Conservation (phyloP, 148 eudicot species). For the Rhododendron simsii region DNA sequence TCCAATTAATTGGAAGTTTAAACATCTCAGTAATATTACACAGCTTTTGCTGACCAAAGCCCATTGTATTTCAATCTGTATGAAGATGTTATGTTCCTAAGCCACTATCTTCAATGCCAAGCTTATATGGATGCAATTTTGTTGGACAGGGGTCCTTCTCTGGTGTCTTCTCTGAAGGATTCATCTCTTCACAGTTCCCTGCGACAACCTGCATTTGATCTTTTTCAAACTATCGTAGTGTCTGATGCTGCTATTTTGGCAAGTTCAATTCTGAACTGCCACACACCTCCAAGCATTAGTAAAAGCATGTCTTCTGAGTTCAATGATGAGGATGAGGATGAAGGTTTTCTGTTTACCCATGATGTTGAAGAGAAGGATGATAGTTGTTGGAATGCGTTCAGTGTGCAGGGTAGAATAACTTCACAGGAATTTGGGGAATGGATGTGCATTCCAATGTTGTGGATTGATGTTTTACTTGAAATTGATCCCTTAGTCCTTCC, state of each 20-base stretch:
- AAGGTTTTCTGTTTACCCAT: conserved; percentile 27
- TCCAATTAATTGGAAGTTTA: neutral
- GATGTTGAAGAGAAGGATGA: conserved; percentile 38
- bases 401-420: conserved; percentile 47
- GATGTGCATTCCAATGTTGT: conserved; percentile 93
- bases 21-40: neutral
- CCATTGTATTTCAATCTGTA: neutral
- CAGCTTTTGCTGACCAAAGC: neutral
- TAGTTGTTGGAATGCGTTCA: conserved; percentile 75
- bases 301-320: conserved; percentile 27
- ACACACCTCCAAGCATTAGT: conserved; percentile 23
- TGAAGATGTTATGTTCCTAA: conserved; percentile 5
- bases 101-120: neutral
- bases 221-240: conserved; percentile 75
- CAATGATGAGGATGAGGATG: conserved; percentile 51
- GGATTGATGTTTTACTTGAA: conserved; percentile 83
- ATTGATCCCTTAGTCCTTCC: conserved; percentile 69
- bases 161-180: conserved; percentile 87
- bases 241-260: conserved; percentile 90
- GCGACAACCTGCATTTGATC: conserved; percentile 93
- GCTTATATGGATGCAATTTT: conserved; percentile 14
- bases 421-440: conserved; percentile 59
- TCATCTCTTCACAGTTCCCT: conserved; percentile 67
- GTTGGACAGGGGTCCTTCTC: conserved; percentile 83
- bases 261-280: conserved; percentile 47